Evolutionary conservation across 345 rosid species (phyloP), one percentile per base, ranked within the genome.

Genomic region (Orychophragmus violaceus): DNA sequence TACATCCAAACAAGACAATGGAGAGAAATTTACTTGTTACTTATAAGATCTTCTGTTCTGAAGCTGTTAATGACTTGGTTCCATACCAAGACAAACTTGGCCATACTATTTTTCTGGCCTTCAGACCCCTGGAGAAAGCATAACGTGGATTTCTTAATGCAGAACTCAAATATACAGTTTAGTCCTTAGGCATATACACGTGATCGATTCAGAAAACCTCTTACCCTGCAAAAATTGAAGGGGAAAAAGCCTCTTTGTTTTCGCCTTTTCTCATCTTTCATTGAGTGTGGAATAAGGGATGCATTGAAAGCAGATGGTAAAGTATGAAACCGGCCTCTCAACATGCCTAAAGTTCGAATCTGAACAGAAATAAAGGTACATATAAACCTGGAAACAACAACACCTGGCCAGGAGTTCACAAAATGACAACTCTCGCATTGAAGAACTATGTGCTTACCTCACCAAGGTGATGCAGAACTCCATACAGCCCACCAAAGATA

Each of bases 331-430:
- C 93, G 85, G 55, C 91, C 89, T 86, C 96, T 84, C 74, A 93
- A 79, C 97, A 90, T 93, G 81, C 97, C 98, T 74, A 93, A 73
- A 42, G 98, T 93, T 58, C 91, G 87, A 73, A 93, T 90, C 98
- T 93, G 76, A 54, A 82, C 55, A 69, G 45, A 24, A 66, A 32
- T 18, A 42, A 48, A 32, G 53, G 9, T 42, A 46, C 36, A 52
- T 45, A 63, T 78, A 60, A 81, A 79, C 46, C 19, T 42, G 59
- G 51, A 64, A 63, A 45, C 52, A 55, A 10, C 16, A 50, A 46
- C 53, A 62, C 51, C 30, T 28, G 30, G 24, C 39, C 16, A 37
- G 32, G 24, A 63, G 56, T 5, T 62, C 29, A 56, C 8, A 68
- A 33, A 41, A 44, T 59, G 17, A 30, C 29, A 74, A 32, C n/a